A percentile compares a stretch with the other conserved stretches of the same genome.
phyloP scores from a whole-genome alignment of 176 grass and related monocot species.

The Themeda triandra region DNA sequence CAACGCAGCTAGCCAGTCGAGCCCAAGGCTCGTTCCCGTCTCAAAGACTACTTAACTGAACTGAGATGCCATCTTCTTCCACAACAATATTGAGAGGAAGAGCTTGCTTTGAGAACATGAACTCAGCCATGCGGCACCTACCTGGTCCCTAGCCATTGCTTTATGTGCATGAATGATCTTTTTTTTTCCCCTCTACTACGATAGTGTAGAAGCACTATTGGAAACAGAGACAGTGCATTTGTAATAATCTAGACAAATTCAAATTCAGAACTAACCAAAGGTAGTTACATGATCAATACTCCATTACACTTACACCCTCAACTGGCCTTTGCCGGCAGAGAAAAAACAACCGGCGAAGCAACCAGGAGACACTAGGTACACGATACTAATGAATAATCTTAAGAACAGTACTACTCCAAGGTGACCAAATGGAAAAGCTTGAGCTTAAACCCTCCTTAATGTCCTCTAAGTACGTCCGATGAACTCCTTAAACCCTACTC shows the following conservation, averaged over 20 bases:
- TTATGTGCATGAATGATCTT: too few species aligned
- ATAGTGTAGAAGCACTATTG: background rate
- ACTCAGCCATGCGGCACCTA: background rate
- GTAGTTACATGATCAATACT: slow-evolving; percentile 32
- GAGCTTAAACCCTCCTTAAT: slow-evolving; percentile 46
- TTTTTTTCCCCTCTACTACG: background rate
- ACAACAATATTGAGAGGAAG: background rate
- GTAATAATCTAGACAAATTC: background rate
- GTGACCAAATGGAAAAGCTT: slow-evolving; percentile 8
- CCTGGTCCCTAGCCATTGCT: background rate
- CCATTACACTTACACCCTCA: slow-evolving; percentile 41
- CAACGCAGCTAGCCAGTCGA: too few species aligned
- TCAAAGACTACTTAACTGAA: too few species aligned
- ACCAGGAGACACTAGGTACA: slow-evolving; percentile 35
- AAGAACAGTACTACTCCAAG: slow-evolving; percentile 5
- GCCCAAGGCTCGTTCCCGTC: too few species aligned
- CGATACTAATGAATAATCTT: slow-evolving; percentile 24
- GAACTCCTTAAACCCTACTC: slow-evolving; percentile 56
- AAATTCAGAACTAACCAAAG: slow-evolving; percentile 36
- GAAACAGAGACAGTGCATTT: background rate
- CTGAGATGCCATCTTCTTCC: background rate
- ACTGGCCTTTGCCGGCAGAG: slow-evolving; percentile 40
- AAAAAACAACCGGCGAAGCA: slow-evolving; percentile 66
- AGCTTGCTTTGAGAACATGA: background rate
- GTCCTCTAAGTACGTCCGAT: background rate